These are phyloP conservation scores for Tuctoria greenei DNA, from an alignment of 176 grass and related monocot species.

Conservation along the genomic window DNA sequence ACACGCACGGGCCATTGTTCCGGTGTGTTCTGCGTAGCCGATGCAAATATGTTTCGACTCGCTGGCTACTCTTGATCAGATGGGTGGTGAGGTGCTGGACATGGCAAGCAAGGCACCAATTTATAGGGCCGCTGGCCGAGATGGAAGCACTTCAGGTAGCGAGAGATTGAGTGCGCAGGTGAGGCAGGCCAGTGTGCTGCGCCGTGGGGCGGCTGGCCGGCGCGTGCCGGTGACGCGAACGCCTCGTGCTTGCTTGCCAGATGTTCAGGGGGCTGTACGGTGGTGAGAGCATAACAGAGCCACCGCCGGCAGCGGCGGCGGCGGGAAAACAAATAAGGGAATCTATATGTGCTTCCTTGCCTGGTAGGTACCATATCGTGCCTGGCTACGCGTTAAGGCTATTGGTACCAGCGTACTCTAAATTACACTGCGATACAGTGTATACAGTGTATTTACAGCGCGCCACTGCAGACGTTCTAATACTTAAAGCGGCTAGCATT, in stretches of 20 bases:
- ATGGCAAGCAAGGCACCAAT: not conserved
- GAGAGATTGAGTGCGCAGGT: not conserved
- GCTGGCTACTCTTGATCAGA: not conserved
- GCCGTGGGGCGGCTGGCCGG: not conserved
- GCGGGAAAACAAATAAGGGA: not conserved
- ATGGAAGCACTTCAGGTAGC: not conserved
- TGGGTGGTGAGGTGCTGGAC: not conserved
- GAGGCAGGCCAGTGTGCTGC: not conserved
- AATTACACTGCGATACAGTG: too few relatives aligned
- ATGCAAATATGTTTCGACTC: not conserved
- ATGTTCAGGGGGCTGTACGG: not conserved
- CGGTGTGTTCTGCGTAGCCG: not conserved
- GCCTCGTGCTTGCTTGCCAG: not conserved
- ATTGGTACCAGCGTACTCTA: too few relatives aligned
- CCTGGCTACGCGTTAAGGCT: not conserved
- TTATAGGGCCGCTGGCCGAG: not conserved
- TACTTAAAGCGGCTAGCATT: not conserved
- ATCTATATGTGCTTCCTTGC: not conserved
- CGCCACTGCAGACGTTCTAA: too few relatives aligned
- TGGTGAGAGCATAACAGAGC: not conserved
- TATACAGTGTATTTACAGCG: too few relatives aligned
- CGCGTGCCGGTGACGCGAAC: not conserved
- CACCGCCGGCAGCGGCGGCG: not conserved
- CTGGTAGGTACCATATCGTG: not conserved
- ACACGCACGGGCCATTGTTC: not conserved